These are phyloP conservation scores for Pleurostoma richardsiae DNA, from an alignment of 2,329 filamentous ascomycete species.

Conservation along the genomic window DNA sequence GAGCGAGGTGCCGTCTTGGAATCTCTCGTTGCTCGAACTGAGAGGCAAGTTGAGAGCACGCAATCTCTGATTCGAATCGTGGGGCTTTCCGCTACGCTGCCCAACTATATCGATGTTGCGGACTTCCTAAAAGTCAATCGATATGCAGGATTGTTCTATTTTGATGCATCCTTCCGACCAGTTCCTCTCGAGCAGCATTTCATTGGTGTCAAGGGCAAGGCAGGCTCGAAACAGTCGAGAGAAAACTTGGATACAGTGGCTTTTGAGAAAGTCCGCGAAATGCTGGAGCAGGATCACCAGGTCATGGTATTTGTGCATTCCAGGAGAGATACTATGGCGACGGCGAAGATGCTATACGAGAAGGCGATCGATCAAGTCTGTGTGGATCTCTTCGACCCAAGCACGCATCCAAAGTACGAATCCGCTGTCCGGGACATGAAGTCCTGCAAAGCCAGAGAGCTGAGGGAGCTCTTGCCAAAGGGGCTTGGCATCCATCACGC, in stretches of 20 bases:
- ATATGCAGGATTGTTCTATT: conserved; percentile 90
- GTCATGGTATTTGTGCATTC: conserved; percentile 99
- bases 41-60: conserved; percentile 95
- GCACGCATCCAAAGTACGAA: conserved; percentile 72
- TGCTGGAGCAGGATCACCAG: conserved; percentile 89
- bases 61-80: conserved; percentile 96
- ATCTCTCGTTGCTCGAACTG: conserved; percentile 88
- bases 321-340: conserved; percentile 85
- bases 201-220: conserved; percentile 89
- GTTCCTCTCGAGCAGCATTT: conserved; percentile 98
- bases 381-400: conserved; percentile 78
- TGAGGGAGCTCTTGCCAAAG: conserved; percentile 84
- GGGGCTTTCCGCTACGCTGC: conserved; percentile 89
- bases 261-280: conserved; percentile 92
- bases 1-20: conserved; percentile 94
- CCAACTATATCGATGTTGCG: conserved; percentile 94
- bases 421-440: conserved; percentile 80
- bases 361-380: conserved; percentile 79
- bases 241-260: conserved; percentile 85
- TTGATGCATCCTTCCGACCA: conserved; percentile 90
- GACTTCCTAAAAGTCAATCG: conserved; percentile 97
- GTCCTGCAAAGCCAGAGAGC: conserved; percentile 75
- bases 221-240: conserved; percentile 72
- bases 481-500: conserved; percentile 95
- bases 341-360: conserved; percentile 79